Conservation (phyloP, 805 yeast species). For the Kodamaea neixiangensis region DNA sequence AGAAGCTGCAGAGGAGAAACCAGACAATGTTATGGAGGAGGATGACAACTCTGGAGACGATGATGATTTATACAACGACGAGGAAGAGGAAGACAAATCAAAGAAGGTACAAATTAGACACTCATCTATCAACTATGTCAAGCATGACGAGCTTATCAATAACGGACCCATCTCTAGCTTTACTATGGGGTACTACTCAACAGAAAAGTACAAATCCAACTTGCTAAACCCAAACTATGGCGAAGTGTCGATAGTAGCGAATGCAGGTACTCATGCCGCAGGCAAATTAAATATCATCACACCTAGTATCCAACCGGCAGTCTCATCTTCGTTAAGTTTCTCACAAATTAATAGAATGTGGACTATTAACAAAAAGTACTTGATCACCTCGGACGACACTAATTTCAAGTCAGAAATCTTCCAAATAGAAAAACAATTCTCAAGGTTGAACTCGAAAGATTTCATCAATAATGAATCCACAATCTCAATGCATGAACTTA, state of each 20-base stretch:
- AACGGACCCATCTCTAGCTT: constrained; percentile 75
- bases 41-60: constrained; percentile 43
- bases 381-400: constrained; percentile 70
- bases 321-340: constrained; percentile 68
- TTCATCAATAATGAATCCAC: constrained; percentile 67
- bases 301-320: constrained; percentile 67
- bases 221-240: constrained; percentile 65
- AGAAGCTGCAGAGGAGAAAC: too few species aligned
- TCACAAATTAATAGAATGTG: constrained; percentile 74
- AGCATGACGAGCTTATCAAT: constrained; percentile 57
- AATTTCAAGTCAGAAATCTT: constrained; percentile 69
- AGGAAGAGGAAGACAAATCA: constrained; percentile 5
- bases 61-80: constrained; percentile 23
- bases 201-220: constrained; percentile 57
- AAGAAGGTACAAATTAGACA: constrained; percentile 11
- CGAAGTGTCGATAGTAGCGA: constrained; percentile 67
- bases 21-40: constrained; percentile 40
- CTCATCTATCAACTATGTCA: constrained; percentile 35
- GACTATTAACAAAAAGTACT: constrained; percentile 64
- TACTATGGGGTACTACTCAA: constrained; percentile 61
- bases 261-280: constrained; percentile 62
- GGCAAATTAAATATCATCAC: constrained; percentile 62
- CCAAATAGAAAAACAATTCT: constrained; percentile 60
- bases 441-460: constrained; percentile 59
- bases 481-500: constrained; percentile 63